phyloP scores from a whole-genome alignment of 106 monocot species.

The Dendrobium officinale region DNA sequence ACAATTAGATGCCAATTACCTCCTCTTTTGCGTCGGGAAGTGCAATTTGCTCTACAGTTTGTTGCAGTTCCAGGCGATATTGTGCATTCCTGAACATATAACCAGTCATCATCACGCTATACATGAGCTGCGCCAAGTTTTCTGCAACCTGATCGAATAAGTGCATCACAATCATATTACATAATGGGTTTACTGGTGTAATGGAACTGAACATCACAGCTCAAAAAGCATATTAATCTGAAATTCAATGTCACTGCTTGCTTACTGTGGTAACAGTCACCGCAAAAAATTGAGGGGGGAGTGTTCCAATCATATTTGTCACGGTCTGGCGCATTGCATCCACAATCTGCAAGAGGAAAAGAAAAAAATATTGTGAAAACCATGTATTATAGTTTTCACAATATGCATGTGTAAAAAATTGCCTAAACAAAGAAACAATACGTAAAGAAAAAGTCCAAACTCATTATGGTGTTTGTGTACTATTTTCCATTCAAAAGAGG shows the following conservation, averaged over 20 bases:
- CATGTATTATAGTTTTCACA: too few species aligned
- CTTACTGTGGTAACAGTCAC: constrained; percentile 86
- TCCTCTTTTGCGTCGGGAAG: constrained; percentile 65
- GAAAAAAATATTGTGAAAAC: neutral
- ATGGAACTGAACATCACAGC: constrained; percentile 2
- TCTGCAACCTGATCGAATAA: constrained; percentile 71
- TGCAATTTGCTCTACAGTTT: constrained; percentile 79
- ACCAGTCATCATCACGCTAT: constrained; percentile 97
- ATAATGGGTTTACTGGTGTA: neutral
- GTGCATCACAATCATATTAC: neutral
- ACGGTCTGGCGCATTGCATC: constrained; percentile 99
- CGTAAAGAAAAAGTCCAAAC: neutral
- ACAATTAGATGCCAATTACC: constrained; percentile 23
- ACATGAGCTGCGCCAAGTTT: constrained; percentile 98
- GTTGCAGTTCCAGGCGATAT: constrained; percentile 81
- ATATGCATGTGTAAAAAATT: neutral
- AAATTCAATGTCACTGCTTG: neutral
- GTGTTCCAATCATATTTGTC: constrained; percentile 89
- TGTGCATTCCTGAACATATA: constrained; percentile 99
- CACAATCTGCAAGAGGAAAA: constrained; percentile 51
- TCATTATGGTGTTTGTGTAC: neutral
- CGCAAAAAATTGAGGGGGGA: constrained; percentile 94
- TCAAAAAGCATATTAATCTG: neutral
- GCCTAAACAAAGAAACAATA: neutral
- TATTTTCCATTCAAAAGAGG: neutral